Percentiles rank a stretch among this genome's conserved stretches.
Conservation (phyloP, 2,329 filamentous ascomycete genomes). For the Nakataea oryzae region DNA sequence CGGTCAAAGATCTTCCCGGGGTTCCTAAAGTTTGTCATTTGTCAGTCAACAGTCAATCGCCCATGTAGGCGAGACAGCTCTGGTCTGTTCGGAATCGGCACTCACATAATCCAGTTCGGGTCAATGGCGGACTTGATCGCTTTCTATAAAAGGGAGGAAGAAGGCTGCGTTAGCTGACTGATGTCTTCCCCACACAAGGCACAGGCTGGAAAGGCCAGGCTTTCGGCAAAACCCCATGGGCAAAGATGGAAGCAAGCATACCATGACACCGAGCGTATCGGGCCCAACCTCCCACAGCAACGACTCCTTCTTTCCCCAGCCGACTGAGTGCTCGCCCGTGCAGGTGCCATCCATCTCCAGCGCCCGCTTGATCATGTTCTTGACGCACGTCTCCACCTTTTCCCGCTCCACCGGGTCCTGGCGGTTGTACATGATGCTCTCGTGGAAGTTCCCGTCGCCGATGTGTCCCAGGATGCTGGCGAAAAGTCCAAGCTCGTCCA, state of each 20-base stretch:
- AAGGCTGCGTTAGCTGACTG: not conserved
- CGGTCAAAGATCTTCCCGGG: slow-evolving; percentile 84
- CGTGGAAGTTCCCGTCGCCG: slow-evolving; percentile 91
- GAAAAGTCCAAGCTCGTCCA: slow-evolving; percentile 77
- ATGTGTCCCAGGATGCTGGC: slow-evolving; percentile 84
- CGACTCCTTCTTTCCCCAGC: slow-evolving; percentile 76
- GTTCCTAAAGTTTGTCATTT: slow-evolving; percentile 34
- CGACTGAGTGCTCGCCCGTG: slow-evolving; percentile 80
- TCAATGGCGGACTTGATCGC: slow-evolving; percentile 75
- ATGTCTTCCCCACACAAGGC: not conserved
- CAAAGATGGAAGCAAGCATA: slow-evolving; percentile 7
- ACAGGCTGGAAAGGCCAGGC: not conserved
- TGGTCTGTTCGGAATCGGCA: not conserved
- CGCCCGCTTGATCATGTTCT: slow-evolving; percentile 84
- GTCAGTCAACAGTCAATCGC: not conserved
- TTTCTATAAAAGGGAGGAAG: slow-evolving; percentile 23
- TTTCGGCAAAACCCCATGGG: not conserved
- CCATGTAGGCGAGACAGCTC: not conserved
- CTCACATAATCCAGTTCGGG: slow-evolving; percentile 67
- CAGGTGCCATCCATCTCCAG: slow-evolving; percentile 91
- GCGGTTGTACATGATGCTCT: slow-evolving; percentile 80
- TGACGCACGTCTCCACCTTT: slow-evolving; percentile 71
- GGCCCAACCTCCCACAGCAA: slow-evolving; percentile 69
- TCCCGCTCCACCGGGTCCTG: slow-evolving; percentile 57
- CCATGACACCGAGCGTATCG: slow-evolving; percentile 75